Conservation (phyloP, 352 stramenopile genomes). For the Pythium aristosporum region DNA sequence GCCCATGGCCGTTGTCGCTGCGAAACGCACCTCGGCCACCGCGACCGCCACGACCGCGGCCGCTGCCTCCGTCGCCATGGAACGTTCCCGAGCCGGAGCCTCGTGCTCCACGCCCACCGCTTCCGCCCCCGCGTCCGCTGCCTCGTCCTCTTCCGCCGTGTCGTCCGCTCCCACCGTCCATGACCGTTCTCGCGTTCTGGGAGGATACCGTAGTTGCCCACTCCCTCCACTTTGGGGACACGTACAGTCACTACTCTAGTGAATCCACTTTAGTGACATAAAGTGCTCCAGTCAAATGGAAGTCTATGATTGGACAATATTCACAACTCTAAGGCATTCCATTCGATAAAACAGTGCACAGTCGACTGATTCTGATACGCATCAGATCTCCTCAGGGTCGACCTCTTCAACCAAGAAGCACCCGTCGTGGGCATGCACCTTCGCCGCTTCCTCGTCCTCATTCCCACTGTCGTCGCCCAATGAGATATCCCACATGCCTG, state of each 20-base stretch:
- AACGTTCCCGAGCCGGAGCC: neutral
- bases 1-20: neutral
- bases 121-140: neutral
- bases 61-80: neutral
- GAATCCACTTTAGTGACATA: neutral
- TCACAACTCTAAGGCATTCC: neutral
- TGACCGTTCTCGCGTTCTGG: neutral
- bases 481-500: slow-evolving; percentile 19
- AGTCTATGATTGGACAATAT: slow-evolving; percentile 6
- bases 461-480: slow-evolving; percentile 4
- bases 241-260: neutral
- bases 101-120: slow-evolving; percentile 4
- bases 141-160: slow-evolving; percentile 3
- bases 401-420: slow-evolving; percentile 26
- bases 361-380: neutral
- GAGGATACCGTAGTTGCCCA: neutral
- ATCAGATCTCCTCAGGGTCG: slow-evolving; percentile 12
- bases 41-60: slow-evolving; percentile 5
- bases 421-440: neutral
- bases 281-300: neutral
- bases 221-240: too few species aligned
- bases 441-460: slow-evolving; percentile 3
- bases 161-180: slow-evolving; percentile 15
- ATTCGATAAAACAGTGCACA: neutral
- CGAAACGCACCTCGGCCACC: slow-evolving; percentile 13